Conservation (phyloP, 768 basidiomycete species). For the Neoboletus subvelutipes region DNA sequence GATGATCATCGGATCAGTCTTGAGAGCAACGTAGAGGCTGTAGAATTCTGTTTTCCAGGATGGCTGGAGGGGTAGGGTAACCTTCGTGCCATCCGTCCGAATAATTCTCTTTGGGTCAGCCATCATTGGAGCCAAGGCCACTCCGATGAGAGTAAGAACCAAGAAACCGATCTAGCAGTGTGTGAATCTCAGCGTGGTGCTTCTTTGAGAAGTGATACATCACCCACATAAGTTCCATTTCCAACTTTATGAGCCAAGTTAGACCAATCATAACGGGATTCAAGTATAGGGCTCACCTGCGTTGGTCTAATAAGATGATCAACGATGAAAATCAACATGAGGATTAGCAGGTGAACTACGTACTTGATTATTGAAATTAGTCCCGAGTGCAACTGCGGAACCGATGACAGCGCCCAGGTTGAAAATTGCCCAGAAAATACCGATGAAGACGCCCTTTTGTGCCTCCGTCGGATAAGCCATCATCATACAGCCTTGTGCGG, state of each 20-base stretch:
- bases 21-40: conserved; percentile 66
- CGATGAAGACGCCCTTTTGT: conserved; percentile 76
- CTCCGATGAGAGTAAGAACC: conserved; percentile 67
- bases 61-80: conserved; percentile 59
- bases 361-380: conserved; percentile 65
- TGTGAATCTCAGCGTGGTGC: not conserved
- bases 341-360: conserved; percentile 16
- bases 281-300: conserved; percentile 23
- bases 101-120: conserved; percentile 70
- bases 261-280: not conserved
- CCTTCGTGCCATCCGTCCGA: conserved; percentile 72
- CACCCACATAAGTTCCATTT: conserved; percentile 72
- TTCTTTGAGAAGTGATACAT: not conserved
- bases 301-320: conserved; percentile 21
- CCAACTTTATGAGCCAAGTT: conserved; percentile 41
- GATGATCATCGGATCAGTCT: conserved; percentile 68
- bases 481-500: conserved; percentile 84
- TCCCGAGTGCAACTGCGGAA: conserved; percentile 68
- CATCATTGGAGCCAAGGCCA: conserved; percentile 66
- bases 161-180: conserved; percentile 71
- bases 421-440: conserved; percentile 83
- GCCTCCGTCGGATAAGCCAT: conserved; percentile 78
- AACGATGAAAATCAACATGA: not conserved
- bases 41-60: conserved; percentile 77
- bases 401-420: conserved; percentile 81